These are phyloP conservation scores for Westerdykella ornata DNA, from an alignment of 2,329 filamentous ascomycete species.

Conservation along the genomic window DNA sequence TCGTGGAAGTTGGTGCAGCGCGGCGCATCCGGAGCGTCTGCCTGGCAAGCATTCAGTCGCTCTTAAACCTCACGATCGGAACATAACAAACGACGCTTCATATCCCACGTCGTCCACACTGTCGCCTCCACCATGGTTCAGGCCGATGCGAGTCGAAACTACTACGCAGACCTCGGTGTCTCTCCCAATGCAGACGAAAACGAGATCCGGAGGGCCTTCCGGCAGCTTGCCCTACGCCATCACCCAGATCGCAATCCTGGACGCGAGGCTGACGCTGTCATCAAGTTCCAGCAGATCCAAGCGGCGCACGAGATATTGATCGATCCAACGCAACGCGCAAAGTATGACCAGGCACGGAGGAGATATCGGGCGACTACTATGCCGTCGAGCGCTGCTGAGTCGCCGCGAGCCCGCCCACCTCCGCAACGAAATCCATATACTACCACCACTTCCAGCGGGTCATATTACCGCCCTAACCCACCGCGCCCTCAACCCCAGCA, in stretches of 20 bases:
- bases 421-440: constrained; percentile 41
- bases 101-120: background rate
- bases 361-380: constrained; percentile 34
- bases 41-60: constrained; percentile 3
- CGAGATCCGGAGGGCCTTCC: constrained; percentile 80
- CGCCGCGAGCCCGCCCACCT: constrained; percentile 36
- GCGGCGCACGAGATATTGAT: constrained; percentile 72
- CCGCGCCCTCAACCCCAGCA: constrained; percentile 24
- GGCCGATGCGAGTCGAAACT: constrained; percentile 63
- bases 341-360: constrained; percentile 57
- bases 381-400: constrained; percentile 37
- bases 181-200: constrained; percentile 59
- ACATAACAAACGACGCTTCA: background rate
- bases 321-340: constrained; percentile 52
- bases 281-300: constrained; percentile 81
- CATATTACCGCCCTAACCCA: constrained; percentile 25
- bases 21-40: background rate
- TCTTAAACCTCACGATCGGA: background rate
- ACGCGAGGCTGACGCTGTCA: constrained; percentile 68
- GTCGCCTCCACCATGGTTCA: constrained; percentile 55
- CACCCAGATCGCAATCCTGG: constrained; percentile 88
- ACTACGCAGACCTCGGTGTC: constrained; percentile 79
- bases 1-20: background rate
- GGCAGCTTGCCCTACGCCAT: constrained; percentile 76
- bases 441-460: constrained; percentile 29